Evolutionary conservation across 1,139 yeast species (phyloP).

Genomic region (Saccharomyces hybrid): DNA sequence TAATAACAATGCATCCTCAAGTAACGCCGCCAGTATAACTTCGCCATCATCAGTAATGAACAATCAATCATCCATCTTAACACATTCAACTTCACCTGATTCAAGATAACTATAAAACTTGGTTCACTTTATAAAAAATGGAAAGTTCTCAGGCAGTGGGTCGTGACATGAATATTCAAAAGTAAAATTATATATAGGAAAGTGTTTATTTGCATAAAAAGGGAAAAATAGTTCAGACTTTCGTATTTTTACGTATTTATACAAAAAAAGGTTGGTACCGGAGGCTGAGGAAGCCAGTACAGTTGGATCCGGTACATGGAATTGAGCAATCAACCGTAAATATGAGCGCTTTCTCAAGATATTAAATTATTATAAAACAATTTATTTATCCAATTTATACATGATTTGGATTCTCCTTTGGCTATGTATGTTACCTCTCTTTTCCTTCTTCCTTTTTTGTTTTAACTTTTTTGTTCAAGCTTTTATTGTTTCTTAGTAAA

Average conservation of each 20-base stretch:
- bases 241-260: too few relatives aligned
- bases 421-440: background rate
- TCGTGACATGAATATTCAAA: background rate
- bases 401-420: background rate
- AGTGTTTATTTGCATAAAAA: background rate
- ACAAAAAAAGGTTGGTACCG: background rate
- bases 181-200: background rate
- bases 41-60: constrained; percentile 1
- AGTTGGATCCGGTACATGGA: background rate
- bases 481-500: background rate
- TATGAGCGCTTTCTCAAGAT: background rate
- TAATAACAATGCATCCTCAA: background rate
- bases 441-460: background rate
- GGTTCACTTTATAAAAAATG: background rate
- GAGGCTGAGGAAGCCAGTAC: background rate
- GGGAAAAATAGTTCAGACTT: background rate
- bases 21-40: background rate
- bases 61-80: background rate
- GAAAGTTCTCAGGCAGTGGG: background rate
- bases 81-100: constrained; percentile 1
- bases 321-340: background rate
- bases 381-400: background rate
- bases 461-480: background rate
- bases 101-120: background rate
- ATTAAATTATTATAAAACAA: background rate